These are phyloP conservation scores for Phytophthora hibernalis DNA, from an alignment of 352 stramenopile species.

Conservation along the genomic window DNA sequence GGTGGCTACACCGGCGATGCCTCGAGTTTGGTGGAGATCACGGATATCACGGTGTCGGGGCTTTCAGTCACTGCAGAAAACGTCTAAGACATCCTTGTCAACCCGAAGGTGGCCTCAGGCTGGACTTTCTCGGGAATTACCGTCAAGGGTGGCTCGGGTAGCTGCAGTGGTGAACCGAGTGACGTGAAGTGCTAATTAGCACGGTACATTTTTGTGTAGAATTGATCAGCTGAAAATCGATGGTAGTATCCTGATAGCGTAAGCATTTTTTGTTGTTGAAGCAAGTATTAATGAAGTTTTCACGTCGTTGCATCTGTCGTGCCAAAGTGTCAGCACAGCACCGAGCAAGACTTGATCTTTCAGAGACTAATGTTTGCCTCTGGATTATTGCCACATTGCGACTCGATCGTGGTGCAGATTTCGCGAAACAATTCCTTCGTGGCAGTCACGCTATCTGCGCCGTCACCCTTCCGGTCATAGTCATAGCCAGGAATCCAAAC, in stretches of 20 bases:
- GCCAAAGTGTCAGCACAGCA: no score
- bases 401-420: constrained; percentile 34
- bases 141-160: constrained; percentile 25
- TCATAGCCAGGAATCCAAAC: constrained; percentile 83
- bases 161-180: constrained; percentile 36
- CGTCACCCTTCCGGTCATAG: constrained; percentile 66
- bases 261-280: constrained; percentile 3
- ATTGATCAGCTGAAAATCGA: no score
- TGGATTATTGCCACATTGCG: constrained; percentile 19
- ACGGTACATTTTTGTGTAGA: constrained; percentile 15
- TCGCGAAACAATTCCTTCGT: constrained; percentile 37
- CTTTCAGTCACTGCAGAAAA: constrained; percentile 37
- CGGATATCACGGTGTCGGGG: constrained; percentile 36
- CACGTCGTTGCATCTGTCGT: not conserved
- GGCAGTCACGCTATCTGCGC: constrained; percentile 18
- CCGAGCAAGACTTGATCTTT: not conserved
- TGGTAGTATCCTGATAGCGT: no score
- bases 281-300: not conserved
- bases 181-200: constrained; percentile 30
- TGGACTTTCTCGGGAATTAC: constrained; percentile 38
- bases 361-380: constrained; percentile 15
- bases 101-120: constrained; percentile 32
- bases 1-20: constrained; percentile 39
- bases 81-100: constrained; percentile 40
- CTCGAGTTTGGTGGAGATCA: constrained; percentile 36